Base-by-base conservation (phyloP, 306 rosid species). In the Cyamopsis tetragonoloba region DNA sequence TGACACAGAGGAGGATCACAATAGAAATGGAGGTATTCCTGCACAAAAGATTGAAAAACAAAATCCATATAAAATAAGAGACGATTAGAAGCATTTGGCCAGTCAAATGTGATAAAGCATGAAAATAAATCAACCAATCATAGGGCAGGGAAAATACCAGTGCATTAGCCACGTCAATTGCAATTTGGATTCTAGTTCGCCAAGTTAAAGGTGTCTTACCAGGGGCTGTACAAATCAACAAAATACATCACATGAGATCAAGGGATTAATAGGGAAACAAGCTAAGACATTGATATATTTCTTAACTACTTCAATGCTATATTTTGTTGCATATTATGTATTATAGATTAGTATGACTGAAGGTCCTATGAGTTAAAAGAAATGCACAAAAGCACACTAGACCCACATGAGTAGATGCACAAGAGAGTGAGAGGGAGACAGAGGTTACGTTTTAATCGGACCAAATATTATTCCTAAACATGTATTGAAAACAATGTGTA, bases 21-120 rank as follows among this genome's bases (percentile, higher is more conserved):
- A 70, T 93, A 93, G 72, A 85, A 93, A 78, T 93, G 99, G 58
- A 93, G 99, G 83, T 95, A 93, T 80, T 93, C 99, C 99, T 93
- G 92, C 86, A 71, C 41, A 79, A 27, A 50, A 63, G 62, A 66
- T 63, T 10, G 6, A 68, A 58, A 56, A 64, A 38, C 41, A 28
- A 68, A 32, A 48, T 42, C 34, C 14, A 60, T 27, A 38, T 6
- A 24, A 10, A 27, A 9, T 37, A 37, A 13, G 1, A 58, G 18
- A 42, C 67, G 53, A 44, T 66, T 26, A 37, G 30, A 71, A 47
- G 39, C 37, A 43, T 6, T 18, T 27, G 28, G 39, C 47, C 17
- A 34, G n/a, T 55, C 28, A 20, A 11, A 44, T 73, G 47, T 18
- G 58, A 5, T 32, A 66, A 71, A 19, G 34, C 34, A 50, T 3